Conservation (phyloP, 805 yeast species). For the Myxozyma melibiosi region DNA sequence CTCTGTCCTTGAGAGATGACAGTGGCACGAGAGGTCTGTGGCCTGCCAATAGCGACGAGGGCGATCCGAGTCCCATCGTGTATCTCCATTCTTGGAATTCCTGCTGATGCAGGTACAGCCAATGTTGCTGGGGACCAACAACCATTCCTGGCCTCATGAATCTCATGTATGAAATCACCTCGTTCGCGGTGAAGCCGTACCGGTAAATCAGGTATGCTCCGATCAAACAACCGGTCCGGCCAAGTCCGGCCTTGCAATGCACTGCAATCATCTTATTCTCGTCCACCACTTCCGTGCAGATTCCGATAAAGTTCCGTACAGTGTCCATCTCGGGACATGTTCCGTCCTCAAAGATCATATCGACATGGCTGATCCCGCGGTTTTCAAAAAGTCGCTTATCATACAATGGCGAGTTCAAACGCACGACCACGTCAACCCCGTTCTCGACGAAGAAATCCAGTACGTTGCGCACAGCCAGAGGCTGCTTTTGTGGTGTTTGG, state of each 20-base stretch:
- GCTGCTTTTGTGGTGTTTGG: conserved; percentile 35
- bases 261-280: conserved; percentile 84
- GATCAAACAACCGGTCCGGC: conserved; percentile 95
- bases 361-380: conserved; percentile 83
- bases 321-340: conserved; percentile 95
- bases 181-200: conserved; percentile 95
- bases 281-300: conserved; percentile 84
- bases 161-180: conserved; percentile 95
- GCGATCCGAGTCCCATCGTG: conserved; percentile 43
- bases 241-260: conserved; percentile 98
- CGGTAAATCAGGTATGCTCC: conserved; percentile 97
- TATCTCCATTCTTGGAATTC: conserved; percentile 95
- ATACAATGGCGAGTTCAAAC: conserved; percentile 89
- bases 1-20: conserved; percentile 4
- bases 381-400: conserved; percentile 81
- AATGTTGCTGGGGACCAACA: conserved; percentile 99
- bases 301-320: conserved; percentile 91
- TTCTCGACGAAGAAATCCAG: conserved; percentile 70
- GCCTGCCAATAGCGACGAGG: conserved; percentile 39
- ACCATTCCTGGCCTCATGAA: conserved; percentile 99
- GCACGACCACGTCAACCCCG: conserved; percentile 84
- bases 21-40: conserved; percentile 24
- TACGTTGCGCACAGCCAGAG: conserved; percentile 64
- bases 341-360: conserved; percentile 97
- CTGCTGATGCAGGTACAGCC: conserved; percentile 94